phyloP scores from a whole-genome alignment of 768 basidiomycete genomes.

The Pulveroboletus sp. region DNA sequence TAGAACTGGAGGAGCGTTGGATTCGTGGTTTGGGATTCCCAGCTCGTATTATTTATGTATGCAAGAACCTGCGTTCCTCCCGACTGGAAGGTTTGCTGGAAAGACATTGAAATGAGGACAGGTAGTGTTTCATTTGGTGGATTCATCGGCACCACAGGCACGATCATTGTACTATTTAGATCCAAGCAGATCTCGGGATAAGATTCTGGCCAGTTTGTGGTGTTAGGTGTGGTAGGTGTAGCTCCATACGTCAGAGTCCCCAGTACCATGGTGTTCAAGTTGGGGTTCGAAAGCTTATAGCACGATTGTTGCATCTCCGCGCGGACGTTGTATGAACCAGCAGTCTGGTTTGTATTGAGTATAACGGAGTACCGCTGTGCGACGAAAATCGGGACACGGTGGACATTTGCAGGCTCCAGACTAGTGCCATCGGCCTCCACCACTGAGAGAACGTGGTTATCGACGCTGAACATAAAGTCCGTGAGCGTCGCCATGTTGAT shows the following conservation, averaged over 20 bases:
- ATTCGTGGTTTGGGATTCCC: slow-evolving; percentile 22
- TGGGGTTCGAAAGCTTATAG: slow-evolving; percentile 30
- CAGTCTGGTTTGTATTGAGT: slow-evolving; percentile 38
- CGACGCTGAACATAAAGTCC: slow-evolving; percentile 43
- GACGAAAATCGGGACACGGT: slow-evolving; percentile 39
- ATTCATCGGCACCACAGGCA: slow-evolving; percentile 23
- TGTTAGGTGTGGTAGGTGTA: slow-evolving; percentile 19
- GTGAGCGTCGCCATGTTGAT: slow-evolving; percentile 49
- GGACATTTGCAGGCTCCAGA: slow-evolving; percentile 37
- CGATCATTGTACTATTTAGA: slow-evolving; percentile 29
- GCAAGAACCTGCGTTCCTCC: slow-evolving; percentile 25
- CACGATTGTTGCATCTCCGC: slow-evolving; percentile 34
- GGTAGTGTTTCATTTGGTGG: slow-evolving; percentile 28
- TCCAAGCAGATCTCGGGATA: slow-evolving; percentile 23
- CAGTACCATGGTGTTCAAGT: slow-evolving; percentile 29
- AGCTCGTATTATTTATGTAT: slow-evolving; percentile 28
- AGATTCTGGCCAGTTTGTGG: slow-evolving; percentile 27
- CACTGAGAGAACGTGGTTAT: slow-evolving; percentile 43
- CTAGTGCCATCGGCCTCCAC: slow-evolving; percentile 49
- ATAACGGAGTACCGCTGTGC: slow-evolving; percentile 54
- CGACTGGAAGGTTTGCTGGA: slow-evolving; percentile 25
- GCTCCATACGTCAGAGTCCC: slow-evolving; percentile 29
- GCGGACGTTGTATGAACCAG: slow-evolving; percentile 35
- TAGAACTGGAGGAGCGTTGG: slow-evolving; percentile 29
- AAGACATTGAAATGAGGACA: slow-evolving; percentile 21